phyloP scores from a whole-genome alignment of 2,329 filamentous ascomycete genomes.

The Dothistroma septosporum region DNA sequence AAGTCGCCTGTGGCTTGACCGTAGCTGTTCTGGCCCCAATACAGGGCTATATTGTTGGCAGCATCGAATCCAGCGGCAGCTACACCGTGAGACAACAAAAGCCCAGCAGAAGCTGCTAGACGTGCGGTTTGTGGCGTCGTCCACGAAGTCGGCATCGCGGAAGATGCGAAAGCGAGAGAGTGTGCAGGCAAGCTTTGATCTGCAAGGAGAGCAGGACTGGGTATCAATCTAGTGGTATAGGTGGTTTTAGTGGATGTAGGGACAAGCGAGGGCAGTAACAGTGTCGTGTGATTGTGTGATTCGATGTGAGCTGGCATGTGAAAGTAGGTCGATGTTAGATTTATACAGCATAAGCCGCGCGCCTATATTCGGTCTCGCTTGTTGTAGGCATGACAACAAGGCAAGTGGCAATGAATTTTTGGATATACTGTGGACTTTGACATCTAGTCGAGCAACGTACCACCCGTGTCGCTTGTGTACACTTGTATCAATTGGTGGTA shows the following conservation, averaged over 20 bases:
- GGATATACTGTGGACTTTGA: too few species aligned
- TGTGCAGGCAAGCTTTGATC: constrained; percentile 3
- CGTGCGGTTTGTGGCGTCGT: constrained; percentile 21
- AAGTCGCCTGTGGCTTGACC: constrained; percentile 42
- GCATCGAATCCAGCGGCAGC: constrained; percentile 8
- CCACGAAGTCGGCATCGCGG: constrained; percentile 21
- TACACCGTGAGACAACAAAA: neutral
- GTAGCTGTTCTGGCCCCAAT: constrained; percentile 55
- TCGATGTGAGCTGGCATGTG: constrained; percentile 1
- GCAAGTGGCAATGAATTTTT: neutral
- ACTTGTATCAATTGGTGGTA: neutral
- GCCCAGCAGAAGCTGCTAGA: neutral
- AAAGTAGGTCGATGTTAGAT: neutral
- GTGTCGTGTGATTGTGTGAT: neutral
- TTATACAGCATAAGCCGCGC: neutral
- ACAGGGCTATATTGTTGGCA: constrained; percentile 10
- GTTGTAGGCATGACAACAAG: constrained; percentile 1
- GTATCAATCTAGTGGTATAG: neutral
- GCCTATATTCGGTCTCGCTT: neutral
- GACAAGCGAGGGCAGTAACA: neutral
- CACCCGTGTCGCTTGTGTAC: neutral
- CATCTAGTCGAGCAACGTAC: neutral
- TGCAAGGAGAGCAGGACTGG: neutral
- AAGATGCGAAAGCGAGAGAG: constrained; percentile 6
- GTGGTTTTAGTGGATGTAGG: neutral